Base-by-base conservation (phyloP, 257 asterid genomes). In the Rauvolfia tetraphylla region DNA sequence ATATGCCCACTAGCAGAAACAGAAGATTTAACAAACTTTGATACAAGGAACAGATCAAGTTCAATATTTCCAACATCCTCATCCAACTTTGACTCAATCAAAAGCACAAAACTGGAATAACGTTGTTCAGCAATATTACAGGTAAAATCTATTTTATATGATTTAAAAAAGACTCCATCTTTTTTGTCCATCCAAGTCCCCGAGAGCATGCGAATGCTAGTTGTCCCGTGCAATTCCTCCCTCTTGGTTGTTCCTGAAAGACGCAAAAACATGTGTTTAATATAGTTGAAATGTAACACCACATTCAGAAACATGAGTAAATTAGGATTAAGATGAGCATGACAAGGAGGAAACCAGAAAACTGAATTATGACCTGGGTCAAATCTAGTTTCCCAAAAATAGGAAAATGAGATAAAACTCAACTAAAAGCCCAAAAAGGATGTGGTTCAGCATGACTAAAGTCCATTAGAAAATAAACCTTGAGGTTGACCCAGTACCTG, bases 61-160 rank as follows among this genome's bases (percentile, higher is more conserved):
- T 91, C 90, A 66, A 86, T 80, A 83, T 95, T 93, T 79, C 97
- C 98, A 57, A 95, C 99, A 75, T 95, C 99, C 78, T 87, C 89
- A 22, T 88, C 96, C 44, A 95, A 88, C 86, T 93, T 84, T 48
- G 85, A 81, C 86, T 93, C 97, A 82, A 95, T 76, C 83, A 95
- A 79, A 79, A 95, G 92, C 78, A 89, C 82, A 76, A 90, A 93
- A 78, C 92, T 87, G 20, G 97, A 90, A 81, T 85, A 95, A 6
- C 62, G 83, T 73, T 86, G 90, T 36, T 76, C 90, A 8, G 80
- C 51, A 56, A 88, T 79, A 68, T 73, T 90, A 75, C 98, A 91
- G 73, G 84, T 48, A 62, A 95, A 95, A 75, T 83, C 87, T 84
- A 95, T 86, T 81, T 84, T 90, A 87, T 95, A 95, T 17, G 93